phyloP scores from a whole-genome alignment of 2,329 filamentous ascomycete species.

The Aureobasidium zeae region DNA sequence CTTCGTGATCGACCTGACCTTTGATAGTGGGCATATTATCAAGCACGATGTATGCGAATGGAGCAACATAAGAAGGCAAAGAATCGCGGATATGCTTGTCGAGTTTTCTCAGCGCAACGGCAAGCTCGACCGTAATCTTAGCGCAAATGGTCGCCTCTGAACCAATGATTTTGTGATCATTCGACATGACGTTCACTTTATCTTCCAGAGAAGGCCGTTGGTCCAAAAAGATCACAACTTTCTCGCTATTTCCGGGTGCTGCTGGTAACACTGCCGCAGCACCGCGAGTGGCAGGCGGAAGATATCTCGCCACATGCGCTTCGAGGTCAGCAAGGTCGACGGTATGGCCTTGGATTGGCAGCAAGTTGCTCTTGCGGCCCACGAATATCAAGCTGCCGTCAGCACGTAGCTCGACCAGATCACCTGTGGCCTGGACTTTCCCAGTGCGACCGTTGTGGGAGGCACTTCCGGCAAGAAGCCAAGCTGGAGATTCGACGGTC shows the following conservation, averaged over 20 bases:
- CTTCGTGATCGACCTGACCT: constrained; percentile 27
- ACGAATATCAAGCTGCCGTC: constrained; percentile 21
- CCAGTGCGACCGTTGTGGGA: constrained; percentile 10
- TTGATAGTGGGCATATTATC: constrained; percentile 29
- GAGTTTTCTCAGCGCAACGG: constrained; percentile 32
- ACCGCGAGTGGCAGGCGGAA: constrained; percentile 27
- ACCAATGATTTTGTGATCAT: constrained; percentile 20
- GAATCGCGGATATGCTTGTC: constrained; percentile 35
- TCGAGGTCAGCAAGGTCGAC: constrained; percentile 36
- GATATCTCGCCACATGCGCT: constrained; percentile 28
- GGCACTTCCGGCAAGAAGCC: constrained; percentile 16
- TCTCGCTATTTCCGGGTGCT: constrained; percentile 8
- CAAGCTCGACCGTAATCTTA: constrained; percentile 27
- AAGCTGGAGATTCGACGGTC: constrained; percentile 19
- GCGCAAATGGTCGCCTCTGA: constrained; percentile 15
- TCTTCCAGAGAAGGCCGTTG: constrained; percentile 23
- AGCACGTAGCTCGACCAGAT: constrained; percentile 21
- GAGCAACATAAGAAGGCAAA: constrained; percentile 42
- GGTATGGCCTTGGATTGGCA: constrained; percentile 31
- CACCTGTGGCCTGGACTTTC: constrained; percentile 20
- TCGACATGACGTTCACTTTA: constrained; percentile 23
- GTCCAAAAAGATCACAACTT: constrained; percentile 30
- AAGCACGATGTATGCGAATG: constrained; percentile 36
- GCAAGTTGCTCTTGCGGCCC: constrained; percentile 19
- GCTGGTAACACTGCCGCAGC: constrained; percentile 20